These are phyloP conservation scores for Otatea glauca DNA, from an alignment of 176 grass and related monocot genomes.

Conservation along the genomic window DNA sequence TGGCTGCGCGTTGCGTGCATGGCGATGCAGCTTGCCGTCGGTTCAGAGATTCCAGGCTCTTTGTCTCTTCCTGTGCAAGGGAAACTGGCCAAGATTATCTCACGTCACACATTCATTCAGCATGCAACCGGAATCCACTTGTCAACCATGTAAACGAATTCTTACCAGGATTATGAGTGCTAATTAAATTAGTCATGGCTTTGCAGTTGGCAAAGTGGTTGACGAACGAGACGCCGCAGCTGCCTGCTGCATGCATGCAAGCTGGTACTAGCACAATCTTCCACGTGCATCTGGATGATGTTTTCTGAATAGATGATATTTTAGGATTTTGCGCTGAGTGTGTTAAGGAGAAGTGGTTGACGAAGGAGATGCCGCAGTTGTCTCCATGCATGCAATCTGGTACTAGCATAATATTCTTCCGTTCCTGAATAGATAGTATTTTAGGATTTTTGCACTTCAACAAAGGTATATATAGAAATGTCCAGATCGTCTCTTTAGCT, in stretches of 20 bases:
- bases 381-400: no score
- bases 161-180: neutral
- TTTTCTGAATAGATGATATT: no score
- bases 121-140: neutral
- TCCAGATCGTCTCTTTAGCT: no score
- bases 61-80: conserved; percentile 37
- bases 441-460: no score
- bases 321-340: no score
- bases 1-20: neutral
- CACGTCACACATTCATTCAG: conserved; percentile 32
- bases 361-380: no score
- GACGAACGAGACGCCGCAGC: conserved; percentile 28
- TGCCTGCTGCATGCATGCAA: neutral
- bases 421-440: no score
- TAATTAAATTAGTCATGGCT: neutral
- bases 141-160: neutral
- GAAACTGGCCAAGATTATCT: conserved; percentile 2
- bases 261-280: neutral
- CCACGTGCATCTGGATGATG: no score
- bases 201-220: conserved; percentile 9
- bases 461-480: no score
- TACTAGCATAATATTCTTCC: no score
- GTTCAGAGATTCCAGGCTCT: conserved; percentile 32
- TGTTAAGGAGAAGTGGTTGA: no score
- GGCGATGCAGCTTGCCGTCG: conserved; percentile 1